Evolutionary conservation across 805 yeast species (phyloP).

Genomic region (Ogataea degrootiae): DNA sequence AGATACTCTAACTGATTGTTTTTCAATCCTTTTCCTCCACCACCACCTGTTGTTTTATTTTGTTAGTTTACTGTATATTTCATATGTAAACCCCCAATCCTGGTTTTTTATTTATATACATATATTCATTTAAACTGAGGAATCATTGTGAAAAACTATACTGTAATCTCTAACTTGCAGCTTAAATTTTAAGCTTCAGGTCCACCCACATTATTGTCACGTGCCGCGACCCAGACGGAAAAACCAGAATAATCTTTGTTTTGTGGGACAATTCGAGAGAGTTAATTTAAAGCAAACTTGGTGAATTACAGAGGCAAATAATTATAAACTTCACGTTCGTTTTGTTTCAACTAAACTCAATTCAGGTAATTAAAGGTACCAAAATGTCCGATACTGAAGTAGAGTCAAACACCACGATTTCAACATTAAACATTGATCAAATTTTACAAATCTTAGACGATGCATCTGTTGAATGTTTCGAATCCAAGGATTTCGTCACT

Average conservation of each 20-base stretch:
- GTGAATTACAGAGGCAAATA: too few relatives aligned
- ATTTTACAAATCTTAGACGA: conserved; percentile 16
- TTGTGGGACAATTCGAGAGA: too few relatives aligned
- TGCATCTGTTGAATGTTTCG: conserved; percentile 27
- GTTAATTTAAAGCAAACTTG: too few relatives aligned
- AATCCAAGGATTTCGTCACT: conserved; percentile 58
- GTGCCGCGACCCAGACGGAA: background rate
- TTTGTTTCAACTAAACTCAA: background rate
- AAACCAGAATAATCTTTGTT: too few relatives aligned
- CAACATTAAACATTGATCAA: conserved; percentile 8
- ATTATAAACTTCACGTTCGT: background rate
- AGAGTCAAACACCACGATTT: conserved; percentile 9
- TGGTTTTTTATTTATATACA: too few relatives aligned
- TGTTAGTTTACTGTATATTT: background rate
- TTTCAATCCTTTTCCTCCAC: background rate
- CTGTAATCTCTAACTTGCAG: too few relatives aligned
- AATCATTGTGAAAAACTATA: too few relatives aligned
- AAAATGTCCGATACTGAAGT: conserved; percentile 11
- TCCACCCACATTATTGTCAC: background rate
- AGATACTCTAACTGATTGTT: conserved; percentile 38
- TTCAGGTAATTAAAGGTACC: too few relatives aligned
- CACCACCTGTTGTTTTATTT: background rate
- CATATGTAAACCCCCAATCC: background rate
- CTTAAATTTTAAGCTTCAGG: background rate
- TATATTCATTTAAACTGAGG: background rate